phyloP scores from a whole-genome alignment of 768 basidiomycete genomes.

The Rhizopogon rudus region DNA sequence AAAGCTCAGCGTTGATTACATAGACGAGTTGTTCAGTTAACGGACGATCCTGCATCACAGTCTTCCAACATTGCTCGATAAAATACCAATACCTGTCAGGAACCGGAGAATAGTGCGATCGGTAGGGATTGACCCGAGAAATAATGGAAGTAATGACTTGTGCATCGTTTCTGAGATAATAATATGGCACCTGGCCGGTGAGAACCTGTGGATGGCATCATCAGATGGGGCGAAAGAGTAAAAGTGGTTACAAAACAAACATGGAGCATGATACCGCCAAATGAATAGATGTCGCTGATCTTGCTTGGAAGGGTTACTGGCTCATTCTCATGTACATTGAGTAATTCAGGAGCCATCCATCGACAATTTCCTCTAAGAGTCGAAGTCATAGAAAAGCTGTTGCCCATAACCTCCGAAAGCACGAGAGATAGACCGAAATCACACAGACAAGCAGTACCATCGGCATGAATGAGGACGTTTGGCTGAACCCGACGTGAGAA shows the following conservation, averaged over 20 bases:
- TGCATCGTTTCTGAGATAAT: slow-evolving; percentile 12
- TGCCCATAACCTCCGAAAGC: slow-evolving; percentile 26
- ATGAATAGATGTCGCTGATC: slow-evolving; percentile 38
- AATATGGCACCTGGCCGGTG: slow-evolving; percentile 16
- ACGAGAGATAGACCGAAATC: slow-evolving; percentile 46
- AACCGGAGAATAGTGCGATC: slow-evolving; percentile 5
- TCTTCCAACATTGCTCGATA: slow-evolving; percentile 22
- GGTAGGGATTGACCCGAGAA: slow-evolving; percentile 11
- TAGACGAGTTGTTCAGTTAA: background rate
- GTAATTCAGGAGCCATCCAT: slow-evolving; percentile 38
- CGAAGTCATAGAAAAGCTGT: slow-evolving; percentile 6
- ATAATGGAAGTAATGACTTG: slow-evolving; percentile 5
- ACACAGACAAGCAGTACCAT: slow-evolving; percentile 36
- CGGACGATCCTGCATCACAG: slow-evolving; percentile 4
- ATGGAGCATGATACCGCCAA: slow-evolving; percentile 30
- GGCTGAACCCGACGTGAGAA: slow-evolving; percentile 19
- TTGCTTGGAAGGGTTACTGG: background rate
- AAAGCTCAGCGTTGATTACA: no score
- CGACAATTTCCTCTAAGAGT: slow-evolving; percentile 30
- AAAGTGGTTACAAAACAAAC: slow-evolving; percentile 16
- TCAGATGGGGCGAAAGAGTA: background rate
- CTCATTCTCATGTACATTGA: slow-evolving; percentile 4
- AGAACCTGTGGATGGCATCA: background rate
- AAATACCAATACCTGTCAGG: slow-evolving; percentile 18
- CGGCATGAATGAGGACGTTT: slow-evolving; percentile 40